phyloP scores from a whole-genome alignment of 179 eudicot species.

The Drosera spatulata region DNA sequence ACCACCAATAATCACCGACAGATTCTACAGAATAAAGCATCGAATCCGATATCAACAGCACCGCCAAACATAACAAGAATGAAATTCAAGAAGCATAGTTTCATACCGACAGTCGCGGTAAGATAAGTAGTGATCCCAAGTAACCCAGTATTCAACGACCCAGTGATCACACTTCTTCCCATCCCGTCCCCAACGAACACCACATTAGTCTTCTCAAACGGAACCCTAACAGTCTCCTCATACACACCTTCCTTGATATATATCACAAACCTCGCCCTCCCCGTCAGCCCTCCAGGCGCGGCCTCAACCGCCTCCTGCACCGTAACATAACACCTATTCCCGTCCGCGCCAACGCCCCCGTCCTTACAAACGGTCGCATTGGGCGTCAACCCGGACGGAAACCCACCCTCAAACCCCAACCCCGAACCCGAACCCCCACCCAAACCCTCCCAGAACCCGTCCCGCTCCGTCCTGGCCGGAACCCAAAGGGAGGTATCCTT shows the following conservation, averaged over 20 bases:
- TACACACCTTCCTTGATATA: conserved; percentile 61
- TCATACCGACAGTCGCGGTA: conserved; percentile 71
- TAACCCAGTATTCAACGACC: conserved; percentile 46
- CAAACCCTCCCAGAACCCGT: conserved; percentile 60
- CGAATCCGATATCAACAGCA: too few relatives aligned
- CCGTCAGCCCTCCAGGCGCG: conserved; percentile 33
- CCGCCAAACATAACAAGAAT: too few relatives aligned
- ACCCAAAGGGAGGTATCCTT: conserved; percentile 32
- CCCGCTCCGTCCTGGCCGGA: conserved; percentile 58
- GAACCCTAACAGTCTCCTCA: conserved; percentile 72
- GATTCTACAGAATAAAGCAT: too few relatives aligned
- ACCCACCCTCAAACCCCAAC: conserved; percentile 14
- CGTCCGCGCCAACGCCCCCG: conserved; percentile 20
- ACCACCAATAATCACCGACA: too few relatives aligned
- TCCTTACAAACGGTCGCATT: conserved; percentile 62
- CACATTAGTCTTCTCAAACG: conserved; percentile 64
- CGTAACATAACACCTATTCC: conserved; percentile 22
- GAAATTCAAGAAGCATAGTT: too few relatives aligned
- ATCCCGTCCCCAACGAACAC: conserved; percentile 72
- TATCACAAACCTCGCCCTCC: conserved; percentile 40
- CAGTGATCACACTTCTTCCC: conserved; percentile 83
- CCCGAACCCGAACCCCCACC: neutral
- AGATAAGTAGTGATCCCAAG: conserved; percentile 57
- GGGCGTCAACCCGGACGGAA: conserved; percentile 27
- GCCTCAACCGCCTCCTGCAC: conserved; percentile 73